These are phyloP conservation scores for Camptophora hylomeconis DNA, from an alignment of 2,329 filamentous ascomycete genomes.

Conservation along the genomic window DNA sequence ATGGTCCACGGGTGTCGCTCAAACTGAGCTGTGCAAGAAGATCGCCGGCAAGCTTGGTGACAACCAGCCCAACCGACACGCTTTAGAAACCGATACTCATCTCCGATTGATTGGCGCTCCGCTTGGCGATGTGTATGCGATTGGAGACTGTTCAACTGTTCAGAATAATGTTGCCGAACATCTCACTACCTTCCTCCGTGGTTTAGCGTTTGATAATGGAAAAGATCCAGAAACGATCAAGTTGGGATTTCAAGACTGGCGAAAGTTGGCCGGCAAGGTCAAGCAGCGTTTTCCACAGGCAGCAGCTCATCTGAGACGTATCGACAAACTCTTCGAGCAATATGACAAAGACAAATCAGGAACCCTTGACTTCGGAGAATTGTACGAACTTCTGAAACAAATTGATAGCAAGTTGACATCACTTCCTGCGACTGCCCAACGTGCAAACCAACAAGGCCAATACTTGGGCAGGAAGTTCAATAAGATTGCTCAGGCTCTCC, in stretches of 20 bases:
- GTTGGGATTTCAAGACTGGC: conserved; percentile 80
- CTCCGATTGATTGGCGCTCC: conserved; percentile 80
- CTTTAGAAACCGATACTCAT: conserved; percentile 88
- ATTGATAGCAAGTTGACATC: conserved; percentile 94
- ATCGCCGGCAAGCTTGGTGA: conserved; percentile 65
- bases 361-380: conserved; percentile 85
- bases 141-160: conserved; percentile 90
- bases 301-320: conserved; percentile 66
- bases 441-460: conserved; percentile 86
- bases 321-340: conserved; percentile 80
- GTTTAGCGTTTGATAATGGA: conserved; percentile 80
- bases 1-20: conserved; percentile 91
- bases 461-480: conserved; percentile 93
- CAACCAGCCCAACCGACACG: conserved; percentile 73
- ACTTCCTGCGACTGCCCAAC: conserved; percentile 86
- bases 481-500: conserved; percentile 65
- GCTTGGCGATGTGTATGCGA: conserved; percentile 86
- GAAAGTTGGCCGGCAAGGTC: conserved; percentile 67
- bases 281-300: conserved; percentile 87
- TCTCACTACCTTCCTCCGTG: conserved; percentile 78
- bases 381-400: conserved; percentile 74
- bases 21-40: conserved; percentile 65
- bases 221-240: conserved; percentile 80
- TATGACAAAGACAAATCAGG: conserved; percentile 91
- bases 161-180: conserved; percentile 95